Percentiles rank a stretch among this genome's conserved stretches.
Conservation (phyloP, 2,329 filamentous ascomycete species). For the Alternaria sp. region DNA sequence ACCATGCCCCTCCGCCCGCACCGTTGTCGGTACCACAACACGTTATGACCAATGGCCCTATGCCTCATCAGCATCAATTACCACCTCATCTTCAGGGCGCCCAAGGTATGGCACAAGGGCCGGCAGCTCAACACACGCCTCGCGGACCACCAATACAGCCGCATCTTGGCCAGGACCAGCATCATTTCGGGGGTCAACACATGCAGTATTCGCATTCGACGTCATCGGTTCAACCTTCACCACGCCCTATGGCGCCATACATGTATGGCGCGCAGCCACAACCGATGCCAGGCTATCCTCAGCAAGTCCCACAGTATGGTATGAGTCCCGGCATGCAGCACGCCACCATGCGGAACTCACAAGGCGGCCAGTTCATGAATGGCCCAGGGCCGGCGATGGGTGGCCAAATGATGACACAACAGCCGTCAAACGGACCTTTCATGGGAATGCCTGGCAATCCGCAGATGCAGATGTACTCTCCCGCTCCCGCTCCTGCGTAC, state of each 20-base stretch:
- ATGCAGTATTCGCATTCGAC: constrained; percentile 87
- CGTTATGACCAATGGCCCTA: constrained; percentile 68
- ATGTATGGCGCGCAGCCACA: constrained; percentile 75
- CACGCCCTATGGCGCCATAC: constrained; percentile 75
- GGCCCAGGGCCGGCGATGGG: constrained; percentile 77
- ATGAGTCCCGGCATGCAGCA: constrained; percentile 75
- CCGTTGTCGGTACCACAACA: constrained; percentile 72
- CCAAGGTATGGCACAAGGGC: constrained; percentile 72
- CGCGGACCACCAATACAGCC: constrained; percentile 80
- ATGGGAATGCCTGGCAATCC: constrained; percentile 74
- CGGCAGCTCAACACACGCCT: constrained; percentile 78
- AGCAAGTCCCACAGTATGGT: constrained; percentile 74
- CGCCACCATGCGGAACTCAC: constrained; percentile 76
- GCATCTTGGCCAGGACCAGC: constrained; percentile 74
- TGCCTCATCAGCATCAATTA: constrained; percentile 84
- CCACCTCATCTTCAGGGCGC: constrained; percentile 81
- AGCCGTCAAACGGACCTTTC: constrained; percentile 72
- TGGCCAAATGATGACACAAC: constrained; percentile 81
- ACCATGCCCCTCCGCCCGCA: constrained; percentile 65
- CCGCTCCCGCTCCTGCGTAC: constrained; percentile 71
- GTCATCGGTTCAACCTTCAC: constrained; percentile 82
- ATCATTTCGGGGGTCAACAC: constrained; percentile 81
- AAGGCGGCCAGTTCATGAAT: constrained; percentile 77
- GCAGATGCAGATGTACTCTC: constrained; percentile 85
- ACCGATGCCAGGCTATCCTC: constrained; percentile 56